Evolutionary conservation across 2,329 filamentous ascomycete genomes (phyloP).

Genomic region (Pseudodiploospora longispora): DNA sequence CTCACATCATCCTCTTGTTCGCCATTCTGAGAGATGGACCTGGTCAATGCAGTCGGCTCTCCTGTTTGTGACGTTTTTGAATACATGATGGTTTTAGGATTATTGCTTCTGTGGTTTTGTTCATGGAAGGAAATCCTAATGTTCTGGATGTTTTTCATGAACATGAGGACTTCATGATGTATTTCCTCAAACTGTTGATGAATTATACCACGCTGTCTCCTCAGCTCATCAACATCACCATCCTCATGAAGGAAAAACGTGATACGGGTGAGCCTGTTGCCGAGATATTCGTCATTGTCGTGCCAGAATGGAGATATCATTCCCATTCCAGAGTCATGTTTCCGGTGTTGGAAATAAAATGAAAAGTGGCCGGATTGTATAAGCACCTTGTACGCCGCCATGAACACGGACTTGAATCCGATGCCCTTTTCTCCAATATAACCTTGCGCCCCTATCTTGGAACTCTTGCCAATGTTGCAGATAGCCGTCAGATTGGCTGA

Average conservation of each 20-base stretch:
- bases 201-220: slow-evolving; percentile 17
- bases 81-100: too few relatives aligned
- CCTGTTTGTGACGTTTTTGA: too few relatives aligned
- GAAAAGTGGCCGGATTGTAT: slow-evolving; percentile 36
- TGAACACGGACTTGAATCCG: slow-evolving; percentile 45
- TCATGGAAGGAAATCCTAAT: slow-evolving; percentile 24
- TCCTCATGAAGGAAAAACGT: slow-evolving; percentile 28
- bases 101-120: background rate
- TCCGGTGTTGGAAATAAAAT: slow-evolving; percentile 34
- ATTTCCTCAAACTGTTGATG: slow-evolving; percentile 28
- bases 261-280: slow-evolving; percentile 23
- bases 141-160: slow-evolving; percentile 30
- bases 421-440: slow-evolving; percentile 45
- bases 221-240: slow-evolving; percentile 10
- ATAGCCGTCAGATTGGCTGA: slow-evolving; percentile 35
- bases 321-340: slow-evolving; percentile 37
- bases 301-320: slow-evolving; percentile 42
- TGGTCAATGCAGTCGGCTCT: background rate
- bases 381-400: slow-evolving; percentile 33
- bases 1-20: slow-evolving; percentile 7
- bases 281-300: slow-evolving; percentile 11
- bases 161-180: slow-evolving; percentile 31
- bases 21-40: too few relatives aligned
- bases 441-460: slow-evolving; percentile 31
- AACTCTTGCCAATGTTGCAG: slow-evolving; percentile 36